Percentiles rank a stretch among this genome's conserved stretches.
These are phyloP conservation scores for Hypoxylon fragiforme DNA, from an alignment of 495 filamentous ascomycete species.

Conservation along the genomic window DNA sequence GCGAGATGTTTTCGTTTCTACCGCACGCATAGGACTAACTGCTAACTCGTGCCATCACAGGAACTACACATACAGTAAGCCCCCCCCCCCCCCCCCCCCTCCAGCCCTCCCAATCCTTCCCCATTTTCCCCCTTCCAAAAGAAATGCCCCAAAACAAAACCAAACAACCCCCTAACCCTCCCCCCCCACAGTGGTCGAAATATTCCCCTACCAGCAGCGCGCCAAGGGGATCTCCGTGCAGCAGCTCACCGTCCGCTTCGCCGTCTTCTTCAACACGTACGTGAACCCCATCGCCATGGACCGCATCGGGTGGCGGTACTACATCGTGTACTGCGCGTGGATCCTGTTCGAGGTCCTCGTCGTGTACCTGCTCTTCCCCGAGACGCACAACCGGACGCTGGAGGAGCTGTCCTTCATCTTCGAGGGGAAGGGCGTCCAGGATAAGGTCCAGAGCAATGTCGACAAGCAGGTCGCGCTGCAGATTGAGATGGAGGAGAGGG, in stretches of 20 bases:
- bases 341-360: conserved; percentile 57
- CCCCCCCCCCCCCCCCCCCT: background rate
- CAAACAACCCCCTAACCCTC: conserved; percentile 1
- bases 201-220: conserved; percentile 62
- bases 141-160: background rate
- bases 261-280: conserved; percentile 54
- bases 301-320: conserved; percentile 57
- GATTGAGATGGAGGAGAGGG: too few relatives aligned
- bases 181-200: conserved; percentile 53
- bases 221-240: conserved; percentile 62
- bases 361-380: conserved; percentile 63
- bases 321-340: conserved; percentile 61
- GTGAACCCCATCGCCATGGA: conserved; percentile 57
- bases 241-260: conserved; percentile 58
- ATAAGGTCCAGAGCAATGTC: conserved; percentile 39
- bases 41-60: too few relatives aligned
- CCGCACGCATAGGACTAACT: too few relatives aligned
- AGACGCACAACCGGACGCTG: conserved; percentile 59
- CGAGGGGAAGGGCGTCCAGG: conserved; percentile 43
- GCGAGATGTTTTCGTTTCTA: too few relatives aligned
- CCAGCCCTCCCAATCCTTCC: background rate
- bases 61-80: conserved; percentile 54
- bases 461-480: conserved; percentile 41
- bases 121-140: background rate
- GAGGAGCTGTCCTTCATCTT: conserved; percentile 50